Conservation (phyloP, 2,329 filamentous ascomycete genomes). For the Nemania sp. region DNA sequence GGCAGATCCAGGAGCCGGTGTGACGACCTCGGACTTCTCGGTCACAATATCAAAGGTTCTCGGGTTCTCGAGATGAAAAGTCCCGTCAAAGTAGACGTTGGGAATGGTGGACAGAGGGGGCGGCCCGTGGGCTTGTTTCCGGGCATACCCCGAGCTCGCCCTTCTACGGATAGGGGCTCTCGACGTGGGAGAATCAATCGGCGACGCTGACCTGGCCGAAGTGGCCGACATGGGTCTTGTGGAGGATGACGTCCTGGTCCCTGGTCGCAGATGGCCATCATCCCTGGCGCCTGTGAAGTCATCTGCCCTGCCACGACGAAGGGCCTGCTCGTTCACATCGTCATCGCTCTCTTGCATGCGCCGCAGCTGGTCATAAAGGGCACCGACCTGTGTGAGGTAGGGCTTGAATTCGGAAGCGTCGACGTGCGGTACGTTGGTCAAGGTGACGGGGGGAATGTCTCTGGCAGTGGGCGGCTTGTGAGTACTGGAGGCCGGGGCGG, state of each 20-base stretch:
- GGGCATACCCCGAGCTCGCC: conserved; percentile 54
- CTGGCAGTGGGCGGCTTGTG: conserved; percentile 82
- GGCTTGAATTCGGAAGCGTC: conserved; percentile 79
- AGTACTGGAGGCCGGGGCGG: conserved; percentile 68
- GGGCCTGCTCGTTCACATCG: conserved; percentile 53
- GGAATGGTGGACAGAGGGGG: conserved; percentile 93
- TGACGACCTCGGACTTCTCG: conserved; percentile 94
- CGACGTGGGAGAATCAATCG: conserved; percentile 50
- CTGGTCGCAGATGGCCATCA: conserved; percentile 55
- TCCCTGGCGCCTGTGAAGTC: conserved; percentile 43
- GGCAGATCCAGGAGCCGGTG: conserved; percentile 58
- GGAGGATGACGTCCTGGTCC: conserved; percentile 44
- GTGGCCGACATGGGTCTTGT: conserved; percentile 49
- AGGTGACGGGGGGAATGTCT: conserved; percentile 90
- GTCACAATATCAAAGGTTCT: conserved; percentile 96
- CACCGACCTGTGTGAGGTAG: conserved; percentile 84
- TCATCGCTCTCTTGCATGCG: conserved; percentile 79
- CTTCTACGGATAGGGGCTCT: conserved; percentile 44
- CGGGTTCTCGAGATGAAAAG: conserved; percentile 94
- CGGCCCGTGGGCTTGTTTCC: conserved; percentile 69
- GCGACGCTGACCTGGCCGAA: conserved; percentile 55
- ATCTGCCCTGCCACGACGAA: conserved; percentile 49
- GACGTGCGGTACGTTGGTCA: conserved; percentile 85
- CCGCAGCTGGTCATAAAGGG: conserved; percentile 86
- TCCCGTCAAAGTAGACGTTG: conserved; percentile 89